Evolutionary conservation across 805 yeast genomes (phyloP), one percentile per base, ranked within the genome.

Genomic region (Myxozyma neglecta): DNA sequence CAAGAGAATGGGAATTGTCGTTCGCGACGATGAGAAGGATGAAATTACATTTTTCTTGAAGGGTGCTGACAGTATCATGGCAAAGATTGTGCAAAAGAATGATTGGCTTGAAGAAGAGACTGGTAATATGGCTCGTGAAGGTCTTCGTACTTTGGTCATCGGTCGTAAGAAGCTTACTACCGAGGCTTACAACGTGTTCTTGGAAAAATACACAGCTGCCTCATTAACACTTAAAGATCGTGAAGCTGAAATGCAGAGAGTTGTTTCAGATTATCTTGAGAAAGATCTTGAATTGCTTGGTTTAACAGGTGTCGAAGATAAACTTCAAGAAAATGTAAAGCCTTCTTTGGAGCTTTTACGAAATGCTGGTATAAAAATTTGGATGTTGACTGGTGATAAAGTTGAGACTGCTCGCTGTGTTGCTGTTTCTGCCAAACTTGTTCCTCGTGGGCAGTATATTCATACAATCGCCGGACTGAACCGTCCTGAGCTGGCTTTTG

Each of bases 361-460:
- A 69, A 94, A 96, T 75, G 99, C 98, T 0, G 99, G 98, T 3
- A 85, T 96, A 59, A 92, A 92, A 70, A 94, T 94, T 55, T 94
- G 99, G 99, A 96, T 94, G 99, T 78, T 94, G 52, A 94, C 99
- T 0, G 99, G 99, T 68, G 99, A 94, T 74, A 94, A 94, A 73
- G 98, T 94, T 6, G 99, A 94, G 76, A 94, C 99, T 0, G 99
- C 99, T 0, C 85, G 91, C 63, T 94, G 99, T 81, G 97, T 94
- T 44, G 91, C 97, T 20, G 89, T 96, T n/a, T 89, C 97, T 73
- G 94, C 97, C 37, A 87, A 92, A 70, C 82, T 94, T 55, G 93
- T 94, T 35, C 82, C 96, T 1, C 83, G 98, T 67, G 99, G 99
- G 3, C 99, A 94, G 75, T 88, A 87, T 68, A 91, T 94, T 29